Evolutionary conservation across 2,329 filamentous ascomycete species (phyloP), one percentile per base, ranked within the genome.

Genomic region (Diaporthe australafricana): DNA sequence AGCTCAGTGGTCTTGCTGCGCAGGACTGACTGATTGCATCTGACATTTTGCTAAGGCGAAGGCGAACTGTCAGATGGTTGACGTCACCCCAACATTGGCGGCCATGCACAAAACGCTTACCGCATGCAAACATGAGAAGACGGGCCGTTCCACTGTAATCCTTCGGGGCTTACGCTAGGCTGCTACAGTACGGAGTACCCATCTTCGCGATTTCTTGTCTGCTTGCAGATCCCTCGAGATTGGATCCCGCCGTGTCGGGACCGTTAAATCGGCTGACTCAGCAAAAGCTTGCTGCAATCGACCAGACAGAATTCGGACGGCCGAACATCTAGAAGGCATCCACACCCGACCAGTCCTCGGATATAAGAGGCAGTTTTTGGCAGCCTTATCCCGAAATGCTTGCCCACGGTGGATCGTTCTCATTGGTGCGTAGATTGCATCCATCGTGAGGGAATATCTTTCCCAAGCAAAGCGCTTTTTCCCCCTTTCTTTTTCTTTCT

Each of bases 51-150:
- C 30, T 8, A 12, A 7, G 27, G 48, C 42, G 50, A 65, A 50
- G 30, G 45, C 2, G 40, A 30, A 30, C 60, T 65, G 27, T 38
- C 45, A 65, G 60, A 65, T 65, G 60, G 60, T 65, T 65, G 45
- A 65, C 60, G 60, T 65, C 60, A 65, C 6, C 5, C n/a, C n/a
- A 50, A 50, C 42, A 45, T 38, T 35, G 30, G 60, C 27, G 60
- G 40, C 42, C 40, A 63, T 63, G n/a, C 20, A 35, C 42, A n/a
- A n/a, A n/a, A n/a, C n/a, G n/a, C n/a, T n/a, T n/a, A n/a, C n/a
- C n/a, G n/a, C 25, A 25, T 48, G 42, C 60, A 48, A 20, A 7
- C 32, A 52, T 35, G 25, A 22, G 30, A 50, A 22, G 25, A 27
- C 60, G 60, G 60, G 45, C 60, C 60, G 60, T 7, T 17, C 60